Conservation (phyloP, 2,329 filamentous ascomycete genomes). For the Periglandula ipomoeae region DNA sequence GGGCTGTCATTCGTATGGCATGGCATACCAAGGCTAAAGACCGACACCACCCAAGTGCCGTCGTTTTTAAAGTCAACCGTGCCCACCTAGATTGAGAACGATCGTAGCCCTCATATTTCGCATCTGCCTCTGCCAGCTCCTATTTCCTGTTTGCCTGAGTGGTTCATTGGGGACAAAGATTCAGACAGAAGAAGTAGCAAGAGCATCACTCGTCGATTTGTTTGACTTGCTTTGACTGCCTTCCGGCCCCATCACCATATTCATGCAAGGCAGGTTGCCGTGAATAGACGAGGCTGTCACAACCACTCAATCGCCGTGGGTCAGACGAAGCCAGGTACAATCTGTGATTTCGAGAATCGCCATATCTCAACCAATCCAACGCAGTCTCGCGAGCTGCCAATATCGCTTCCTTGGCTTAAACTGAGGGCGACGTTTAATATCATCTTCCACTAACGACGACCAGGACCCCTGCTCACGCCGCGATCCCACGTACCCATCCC, state of each 20-base stretch:
- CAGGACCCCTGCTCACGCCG: not conserved
- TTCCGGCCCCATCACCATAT: too few relatives aligned
- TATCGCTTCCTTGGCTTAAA: not conserved
- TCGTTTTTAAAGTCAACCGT: not conserved
- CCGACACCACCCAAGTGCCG: not conserved
- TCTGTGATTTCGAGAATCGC: not conserved
- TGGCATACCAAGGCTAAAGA: too few relatives aligned
- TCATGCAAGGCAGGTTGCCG: too few relatives aligned
- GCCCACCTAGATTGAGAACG: not conserved
- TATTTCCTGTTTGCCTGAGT: too few relatives aligned
- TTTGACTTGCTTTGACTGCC: too few relatives aligned
- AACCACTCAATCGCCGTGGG: not conserved
- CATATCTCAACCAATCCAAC: not conserved
- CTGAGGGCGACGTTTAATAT: not conserved
- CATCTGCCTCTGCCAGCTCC: too few relatives aligned
- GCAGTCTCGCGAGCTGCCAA: not conserved
- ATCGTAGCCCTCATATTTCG: not conserved
- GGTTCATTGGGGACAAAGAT: not conserved
- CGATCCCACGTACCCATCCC: not conserved
- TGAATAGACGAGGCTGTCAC: too few relatives aligned
- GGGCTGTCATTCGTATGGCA: not conserved
- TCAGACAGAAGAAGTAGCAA: not conserved
- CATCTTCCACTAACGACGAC: not conserved
- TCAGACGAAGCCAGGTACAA: not conserved
- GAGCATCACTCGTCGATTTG: not conserved